Percentiles rank a stretch among this genome's conserved stretches.
phyloP scores from a whole-genome alignment of 139 green algal genomes.

The Ettlia oleoabundans region DNA sequence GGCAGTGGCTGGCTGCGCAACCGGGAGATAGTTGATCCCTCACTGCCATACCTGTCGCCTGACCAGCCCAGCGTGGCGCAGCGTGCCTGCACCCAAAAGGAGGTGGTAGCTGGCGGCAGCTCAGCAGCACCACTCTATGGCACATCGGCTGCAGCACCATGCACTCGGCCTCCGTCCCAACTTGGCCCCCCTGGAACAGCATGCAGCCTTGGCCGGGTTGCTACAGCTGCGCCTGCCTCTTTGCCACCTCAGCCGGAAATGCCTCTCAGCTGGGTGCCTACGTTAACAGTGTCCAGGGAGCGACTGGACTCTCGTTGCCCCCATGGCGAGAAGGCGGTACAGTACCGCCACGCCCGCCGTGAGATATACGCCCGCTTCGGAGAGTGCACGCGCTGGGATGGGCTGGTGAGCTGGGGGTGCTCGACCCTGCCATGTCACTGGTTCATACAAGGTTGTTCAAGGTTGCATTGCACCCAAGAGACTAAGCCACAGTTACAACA shows the following conservation, averaged over 20 bases:
- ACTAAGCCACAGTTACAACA: no score
- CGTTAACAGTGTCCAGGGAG: slow-evolving; percentile 71
- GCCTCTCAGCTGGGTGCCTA: slow-evolving; percentile 77
- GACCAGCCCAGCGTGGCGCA: neutral
- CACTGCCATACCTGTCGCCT: slow-evolving; percentile 11
- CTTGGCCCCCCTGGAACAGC: no score
- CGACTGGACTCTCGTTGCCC: slow-evolving; percentile 86
- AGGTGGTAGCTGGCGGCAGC: neutral
- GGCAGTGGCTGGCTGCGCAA: neutral
- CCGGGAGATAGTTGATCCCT: neutral
- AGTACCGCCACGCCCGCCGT: slow-evolving; percentile 61
- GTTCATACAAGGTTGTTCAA: neutral
- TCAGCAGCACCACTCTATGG: neutral
- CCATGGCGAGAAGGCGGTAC: slow-evolving; percentile 60
- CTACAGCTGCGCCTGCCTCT: no score
- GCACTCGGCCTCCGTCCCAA: no score
- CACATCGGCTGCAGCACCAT: neutral
- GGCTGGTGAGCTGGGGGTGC: slow-evolving; percentile 57
- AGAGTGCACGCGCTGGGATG: slow-evolving; percentile 84
- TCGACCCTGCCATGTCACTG: no score
- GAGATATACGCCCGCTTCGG: slow-evolving; percentile 87
- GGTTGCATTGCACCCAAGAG: no score
- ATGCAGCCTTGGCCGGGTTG: no score
- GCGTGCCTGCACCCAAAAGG: neutral
- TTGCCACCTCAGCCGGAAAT: slow-evolving; percentile 56